A percentile compares a stretch with the other conserved stretches of the same genome.
These are phyloP conservation scores for Nitzschia palea DNA, from an alignment of 108 stramenopile genomes.

Conservation along the genomic window DNA sequence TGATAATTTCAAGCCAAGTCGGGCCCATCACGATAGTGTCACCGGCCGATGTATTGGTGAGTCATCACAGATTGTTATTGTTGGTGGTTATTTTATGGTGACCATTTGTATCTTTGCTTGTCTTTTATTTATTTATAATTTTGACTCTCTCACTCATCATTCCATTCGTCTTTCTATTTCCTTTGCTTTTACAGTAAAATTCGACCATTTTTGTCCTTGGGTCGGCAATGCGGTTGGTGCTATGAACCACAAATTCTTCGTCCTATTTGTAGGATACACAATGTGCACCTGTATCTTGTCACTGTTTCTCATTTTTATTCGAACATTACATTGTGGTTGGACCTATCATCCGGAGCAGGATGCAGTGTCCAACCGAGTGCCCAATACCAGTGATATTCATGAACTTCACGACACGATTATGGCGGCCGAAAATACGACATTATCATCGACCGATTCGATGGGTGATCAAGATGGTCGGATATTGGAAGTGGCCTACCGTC, in stretches of 20 bases:
- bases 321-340: conserved; percentile 53
- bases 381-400: too few species aligned
- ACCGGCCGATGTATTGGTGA: conserved; percentile 76
- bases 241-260: conserved; percentile 91
- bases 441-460: neutral
- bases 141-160: neutral
- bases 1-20: conserved; percentile 77
- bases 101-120: too few species aligned
- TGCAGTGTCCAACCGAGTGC: too few species aligned
- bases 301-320: conserved; percentile 62
- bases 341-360: too few species aligned
- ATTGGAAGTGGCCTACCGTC: conserved; percentile 2
- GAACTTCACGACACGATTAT: too few species aligned
- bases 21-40: conserved; percentile 88
- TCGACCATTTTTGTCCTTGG: conserved; percentile 85
- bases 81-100: too few species aligned
- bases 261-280: conserved; percentile 94
- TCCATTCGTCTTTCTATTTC: neutral
- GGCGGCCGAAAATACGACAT: neutral
- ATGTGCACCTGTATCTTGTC: conserved; percentile 72
- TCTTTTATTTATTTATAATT: conserved; percentile 53
- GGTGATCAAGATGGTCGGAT: neutral
- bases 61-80: too few species aligned
- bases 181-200: conserved; percentile 34
- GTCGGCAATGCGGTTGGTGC: conserved; percentile 97